These are phyloP conservation scores for Myriosclerotinia scirpicola DNA, from an alignment of 2,329 filamentous ascomycete genomes.

Conservation along the genomic window DNA sequence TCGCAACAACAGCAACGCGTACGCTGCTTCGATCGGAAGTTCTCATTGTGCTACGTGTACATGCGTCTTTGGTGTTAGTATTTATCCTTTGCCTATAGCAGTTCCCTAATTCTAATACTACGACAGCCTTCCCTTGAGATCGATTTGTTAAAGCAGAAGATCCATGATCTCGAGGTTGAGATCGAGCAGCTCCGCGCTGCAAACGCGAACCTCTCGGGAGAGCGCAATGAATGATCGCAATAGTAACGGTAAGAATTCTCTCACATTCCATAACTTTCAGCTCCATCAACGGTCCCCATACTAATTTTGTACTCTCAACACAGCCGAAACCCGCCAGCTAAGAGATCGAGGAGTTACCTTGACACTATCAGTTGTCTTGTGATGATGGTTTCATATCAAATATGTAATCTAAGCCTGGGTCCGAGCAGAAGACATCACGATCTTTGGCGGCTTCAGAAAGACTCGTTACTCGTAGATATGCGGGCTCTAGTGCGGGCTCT, in stretches of 20 bases:
- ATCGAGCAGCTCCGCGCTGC: not conserved
- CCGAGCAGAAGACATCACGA: no score
- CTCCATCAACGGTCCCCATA: not conserved
- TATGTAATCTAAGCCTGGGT: no score
- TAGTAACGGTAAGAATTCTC: not conserved
- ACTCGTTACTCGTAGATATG: no score
- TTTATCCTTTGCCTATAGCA: not conserved
- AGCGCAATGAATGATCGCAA: not conserved
- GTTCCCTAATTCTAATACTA: not conserved
- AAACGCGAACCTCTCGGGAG: not conserved
- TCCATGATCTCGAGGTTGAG: not conserved
- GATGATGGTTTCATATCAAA: no score
- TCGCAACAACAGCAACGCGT: no score
- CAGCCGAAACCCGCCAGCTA: not conserved
- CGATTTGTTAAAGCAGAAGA: not conserved
- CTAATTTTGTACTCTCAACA: not conserved
- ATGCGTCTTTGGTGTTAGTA: not conserved
- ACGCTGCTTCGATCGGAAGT: not conserved
- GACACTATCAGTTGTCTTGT: not conserved
- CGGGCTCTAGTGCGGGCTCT: no score
- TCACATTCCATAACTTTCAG: not conserved
- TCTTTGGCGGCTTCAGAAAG: no score
- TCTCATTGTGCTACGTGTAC: not conserved
- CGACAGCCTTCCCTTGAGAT: not conserved
- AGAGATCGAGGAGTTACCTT: not conserved